Conservation (phyloP, 2,329 filamentous ascomycete species). For the Calycina herbarum region DNA sequence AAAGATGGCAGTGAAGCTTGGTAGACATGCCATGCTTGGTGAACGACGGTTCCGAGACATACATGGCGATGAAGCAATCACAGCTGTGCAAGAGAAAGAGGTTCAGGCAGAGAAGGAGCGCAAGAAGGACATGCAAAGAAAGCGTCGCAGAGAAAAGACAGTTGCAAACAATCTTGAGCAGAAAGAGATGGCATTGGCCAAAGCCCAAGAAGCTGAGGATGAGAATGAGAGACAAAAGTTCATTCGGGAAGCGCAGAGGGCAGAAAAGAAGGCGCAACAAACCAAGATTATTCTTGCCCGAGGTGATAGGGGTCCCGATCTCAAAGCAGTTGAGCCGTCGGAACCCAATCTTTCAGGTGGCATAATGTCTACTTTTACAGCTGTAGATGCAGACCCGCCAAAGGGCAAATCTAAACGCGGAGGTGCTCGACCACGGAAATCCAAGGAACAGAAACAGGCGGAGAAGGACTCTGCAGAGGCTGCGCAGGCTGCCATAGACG, state of each 20-base stretch:
- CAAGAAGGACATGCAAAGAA: constrained; percentile 99
- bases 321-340: constrained; percentile 64
- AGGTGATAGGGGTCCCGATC: constrained; percentile 76
- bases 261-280: constrained; percentile 88
- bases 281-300: constrained; percentile 86
- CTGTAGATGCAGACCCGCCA: constrained; percentile 48
- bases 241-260: constrained; percentile 81
- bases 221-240: constrained; percentile 80
- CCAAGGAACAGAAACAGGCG: constrained; percentile 81
- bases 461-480: constrained; percentile 82
- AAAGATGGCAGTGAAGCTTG: constrained; percentile 61
- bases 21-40: constrained; percentile 67
- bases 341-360: constrained; percentile 83
- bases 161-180: constrained; percentile 91
- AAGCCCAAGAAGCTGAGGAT: constrained; percentile 76
- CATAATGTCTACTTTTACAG: constrained; percentile 78
- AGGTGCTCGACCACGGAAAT: constrained; percentile 77
- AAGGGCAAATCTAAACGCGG: constrained; percentile 52
- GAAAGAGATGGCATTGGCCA: constrained; percentile 78
- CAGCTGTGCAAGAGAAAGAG: constrained; percentile 86
- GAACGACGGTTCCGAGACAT: constrained; percentile 74
- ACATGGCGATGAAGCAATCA: constrained; percentile 77
- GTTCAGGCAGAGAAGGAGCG: constrained; percentile 95
- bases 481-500: constrained; percentile 80
- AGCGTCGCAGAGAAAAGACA: constrained; percentile 91